A percentile compares a stretch with the other conserved stretches of the same genome.
Evolutionary conservation across 257 asterid species (phyloP).

Genomic region (Capsicum pubescens): DNA sequence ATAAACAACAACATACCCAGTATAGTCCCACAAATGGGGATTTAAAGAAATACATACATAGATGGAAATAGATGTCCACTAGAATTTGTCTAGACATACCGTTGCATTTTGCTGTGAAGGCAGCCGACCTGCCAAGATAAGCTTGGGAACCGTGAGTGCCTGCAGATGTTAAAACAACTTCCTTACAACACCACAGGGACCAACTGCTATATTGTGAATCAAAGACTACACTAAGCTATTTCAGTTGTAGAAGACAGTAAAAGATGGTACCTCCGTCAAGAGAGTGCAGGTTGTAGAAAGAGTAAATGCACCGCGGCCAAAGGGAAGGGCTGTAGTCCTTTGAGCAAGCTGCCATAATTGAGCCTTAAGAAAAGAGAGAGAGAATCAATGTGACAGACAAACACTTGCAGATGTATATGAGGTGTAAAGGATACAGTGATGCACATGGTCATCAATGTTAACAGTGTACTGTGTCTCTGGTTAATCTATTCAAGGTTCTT

Average conservation of each 20-base stretch:
- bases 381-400: constrained; percentile 22
- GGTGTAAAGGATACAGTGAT: not conserved
- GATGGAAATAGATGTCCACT: not conserved
- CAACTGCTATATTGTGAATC: constrained; percentile 4
- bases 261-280: constrained; percentile 79
- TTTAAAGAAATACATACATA: constrained; percentile 17
- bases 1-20: too few species aligned
- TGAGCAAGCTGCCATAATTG: constrained; percentile 99
- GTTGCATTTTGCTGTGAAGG: constrained; percentile 98
- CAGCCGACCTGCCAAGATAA: constrained; percentile 95
- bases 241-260: constrained; percentile 7
- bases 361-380: constrained; percentile 53
- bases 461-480: constrained; percentile 10
- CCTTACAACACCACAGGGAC: constrained; percentile 14
- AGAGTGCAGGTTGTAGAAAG: constrained; percentile 92
- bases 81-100: constrained; percentile 46
- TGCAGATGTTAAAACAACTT: constrained; percentile 40
- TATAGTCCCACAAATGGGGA: too few species aligned
- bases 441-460: constrained; percentile 24
- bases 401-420: not conserved
- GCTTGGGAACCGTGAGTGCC: constrained; percentile 97
- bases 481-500: constrained; percentile 13
- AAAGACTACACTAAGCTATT: not conserved
- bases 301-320: constrained; percentile 98
- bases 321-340: constrained; percentile 95